Conservation (phyloP, 371 early-diverging fungal genomes). For the Apophysomyces sp. region DNA sequence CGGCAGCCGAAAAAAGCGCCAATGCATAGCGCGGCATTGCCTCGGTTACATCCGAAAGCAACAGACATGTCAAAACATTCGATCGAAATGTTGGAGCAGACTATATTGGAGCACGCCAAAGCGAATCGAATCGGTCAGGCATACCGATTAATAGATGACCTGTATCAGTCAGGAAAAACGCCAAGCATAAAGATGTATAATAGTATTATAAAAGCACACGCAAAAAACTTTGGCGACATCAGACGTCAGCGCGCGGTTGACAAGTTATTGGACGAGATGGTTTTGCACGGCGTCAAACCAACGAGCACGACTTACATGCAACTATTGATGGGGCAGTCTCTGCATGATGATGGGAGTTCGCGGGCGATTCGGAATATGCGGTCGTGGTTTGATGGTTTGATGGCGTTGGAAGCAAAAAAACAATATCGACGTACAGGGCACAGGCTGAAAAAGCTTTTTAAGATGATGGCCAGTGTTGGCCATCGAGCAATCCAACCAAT, state of each 20-base stretch:
- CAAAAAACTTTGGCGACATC: conserved; percentile 7
- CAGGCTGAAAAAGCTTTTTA: conserved; percentile 6
- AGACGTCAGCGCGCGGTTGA: conserved; percentile 2
- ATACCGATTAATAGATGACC: conserved; percentile 1
- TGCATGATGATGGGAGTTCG: neutral
- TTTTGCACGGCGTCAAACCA: conserved; percentile 4
- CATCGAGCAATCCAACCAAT: conserved; percentile 6
- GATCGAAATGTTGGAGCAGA: conserved; percentile 9
- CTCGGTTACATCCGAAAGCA: no score
- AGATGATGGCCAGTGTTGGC: conserved; percentile 7
- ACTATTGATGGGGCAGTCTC: conserved; percentile 8
- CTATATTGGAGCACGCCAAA: conserved; percentile 4
- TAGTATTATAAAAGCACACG: conserved; percentile 10
- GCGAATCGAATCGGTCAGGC: conserved; percentile 7
- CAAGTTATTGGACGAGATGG: conserved; percentile 13
- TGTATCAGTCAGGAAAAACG: conserved; percentile 6
- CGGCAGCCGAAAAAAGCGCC: neutral
- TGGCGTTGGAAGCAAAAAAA: conserved; percentile 5
- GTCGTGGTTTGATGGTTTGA: conserved; percentile 3
- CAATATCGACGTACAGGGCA: neutral
- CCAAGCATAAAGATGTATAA: conserved; percentile 8
- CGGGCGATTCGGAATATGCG: neutral
- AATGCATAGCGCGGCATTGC: neutral
- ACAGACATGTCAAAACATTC: no score
- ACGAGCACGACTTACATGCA: conserved; percentile 8